Conservation (phyloP, 169 alveolate genomes). For the Blepharisma undulans region DNA sequence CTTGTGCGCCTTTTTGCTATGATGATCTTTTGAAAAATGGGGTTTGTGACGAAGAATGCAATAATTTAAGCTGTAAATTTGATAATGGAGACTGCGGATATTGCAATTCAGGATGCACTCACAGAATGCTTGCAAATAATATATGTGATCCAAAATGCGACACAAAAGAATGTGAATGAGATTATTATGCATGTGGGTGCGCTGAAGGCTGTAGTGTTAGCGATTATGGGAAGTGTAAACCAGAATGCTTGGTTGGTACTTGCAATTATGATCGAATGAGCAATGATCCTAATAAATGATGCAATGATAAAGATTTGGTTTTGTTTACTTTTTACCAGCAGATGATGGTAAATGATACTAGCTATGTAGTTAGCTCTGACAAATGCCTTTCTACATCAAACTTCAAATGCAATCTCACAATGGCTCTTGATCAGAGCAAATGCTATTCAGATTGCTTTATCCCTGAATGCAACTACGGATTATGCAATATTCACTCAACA, state of each 20-base stretch:
- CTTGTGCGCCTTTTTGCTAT: slow-evolving; percentile 24
- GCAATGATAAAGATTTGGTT: not conserved
- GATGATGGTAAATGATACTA: not conserved
- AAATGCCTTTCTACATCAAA: not conserved
- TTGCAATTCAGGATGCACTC: slow-evolving; percentile 1
- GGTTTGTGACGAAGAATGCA: not conserved
- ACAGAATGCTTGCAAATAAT: not conserved
- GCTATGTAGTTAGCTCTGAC: not conserved
- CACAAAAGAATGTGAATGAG: not conserved
- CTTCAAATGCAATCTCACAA: not conserved
- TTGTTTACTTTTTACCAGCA: not conserved
- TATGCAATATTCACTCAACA: not conserved
- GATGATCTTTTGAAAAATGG: not conserved
- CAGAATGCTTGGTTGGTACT: not conserved
- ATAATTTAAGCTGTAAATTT: not conserved
- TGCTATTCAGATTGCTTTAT: not conserved
- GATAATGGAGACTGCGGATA: slow-evolving; percentile 21
- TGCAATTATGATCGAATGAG: not conserved
- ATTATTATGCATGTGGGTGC: slow-evolving; percentile 13
- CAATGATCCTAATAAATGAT: not conserved
- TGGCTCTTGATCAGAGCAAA: not conserved
- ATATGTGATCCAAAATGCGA: slow-evolving; percentile 18
- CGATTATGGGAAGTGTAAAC: not conserved
- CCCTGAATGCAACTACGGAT: not conserved
- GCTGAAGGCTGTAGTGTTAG: not conserved